A percentile compares a stretch with the other conserved stretches of the same genome.
Conservation (phyloP, 805 yeast genomes). For the Yamadazyma insecticola region DNA sequence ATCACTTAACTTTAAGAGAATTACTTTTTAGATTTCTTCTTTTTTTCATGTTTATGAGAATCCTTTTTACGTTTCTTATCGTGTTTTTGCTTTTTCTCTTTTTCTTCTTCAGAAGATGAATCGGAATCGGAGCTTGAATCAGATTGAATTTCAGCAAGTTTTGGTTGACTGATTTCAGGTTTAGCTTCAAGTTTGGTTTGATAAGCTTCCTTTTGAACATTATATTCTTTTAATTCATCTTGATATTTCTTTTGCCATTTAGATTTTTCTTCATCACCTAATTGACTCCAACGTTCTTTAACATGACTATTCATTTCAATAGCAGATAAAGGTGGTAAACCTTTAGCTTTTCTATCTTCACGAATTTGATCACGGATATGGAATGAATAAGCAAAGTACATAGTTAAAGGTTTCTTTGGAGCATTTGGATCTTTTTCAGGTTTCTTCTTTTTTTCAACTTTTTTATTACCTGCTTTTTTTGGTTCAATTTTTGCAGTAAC, state of each 20-base stretch:
- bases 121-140: constrained; percentile 2
- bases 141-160: constrained; percentile 4
- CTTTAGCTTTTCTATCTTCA: constrained; percentile 55
- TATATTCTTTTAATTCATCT: constrained; percentile 36
- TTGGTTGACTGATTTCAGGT: constrained; percentile 1
- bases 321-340: constrained; percentile 62
- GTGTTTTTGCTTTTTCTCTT: constrained; percentile 46
- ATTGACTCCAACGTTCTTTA: constrained; percentile 71
- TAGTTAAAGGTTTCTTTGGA: constrained; percentile 91
- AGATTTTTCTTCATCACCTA: constrained; percentile 65
- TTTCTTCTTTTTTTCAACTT: constrained; percentile 37
- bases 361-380: constrained; percentile 67
- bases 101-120: constrained; percentile 2
- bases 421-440: constrained; percentile 78
- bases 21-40: constrained; percentile 14
- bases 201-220: constrained; percentile 31
- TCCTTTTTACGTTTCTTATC: constrained; percentile 33
- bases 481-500: constrained; percentile 21
- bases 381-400: constrained; percentile 73
- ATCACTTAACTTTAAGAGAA: neutral
- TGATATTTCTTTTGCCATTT: constrained; percentile 62
- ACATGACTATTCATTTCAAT: constrained; percentile 77
- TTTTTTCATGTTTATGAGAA: constrained; percentile 14
- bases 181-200: constrained; percentile 20
- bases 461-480: constrained; percentile 12